Evolutionary conservation across 495 filamentous ascomycete species (phyloP).

Genomic region (Cryomyces minteri): DNA sequence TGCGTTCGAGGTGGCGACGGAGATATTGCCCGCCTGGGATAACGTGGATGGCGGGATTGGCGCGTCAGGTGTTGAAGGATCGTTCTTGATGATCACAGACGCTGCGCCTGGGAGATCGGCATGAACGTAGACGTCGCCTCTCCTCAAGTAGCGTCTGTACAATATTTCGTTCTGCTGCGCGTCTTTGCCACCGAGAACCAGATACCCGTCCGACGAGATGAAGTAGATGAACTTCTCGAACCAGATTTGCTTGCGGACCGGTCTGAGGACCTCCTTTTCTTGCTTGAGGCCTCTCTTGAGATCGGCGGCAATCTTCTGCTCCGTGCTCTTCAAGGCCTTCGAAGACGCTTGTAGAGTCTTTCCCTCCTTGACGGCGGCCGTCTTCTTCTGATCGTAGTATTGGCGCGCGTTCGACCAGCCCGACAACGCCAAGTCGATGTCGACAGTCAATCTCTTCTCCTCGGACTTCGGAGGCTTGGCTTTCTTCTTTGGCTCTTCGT

Average conservation of each 20-base stretch:
- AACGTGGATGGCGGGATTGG: constrained; percentile 84
- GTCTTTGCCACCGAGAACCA: constrained; percentile 75
- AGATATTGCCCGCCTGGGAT: constrained; percentile 71
- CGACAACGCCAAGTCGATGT: constrained; percentile 66
- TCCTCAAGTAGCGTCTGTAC: constrained; percentile 66
- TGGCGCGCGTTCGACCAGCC: constrained; percentile 78
- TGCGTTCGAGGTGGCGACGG: constrained; percentile 64
- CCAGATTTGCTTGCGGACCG: constrained; percentile 68
- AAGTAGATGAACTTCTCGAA: constrained; percentile 96
- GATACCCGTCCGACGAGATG: constrained; percentile 87
- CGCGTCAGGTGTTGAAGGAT: constrained; percentile 49
- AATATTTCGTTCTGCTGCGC: constrained; percentile 81
- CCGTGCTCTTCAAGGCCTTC: constrained; percentile 73
- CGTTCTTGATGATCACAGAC: constrained; percentile 74
- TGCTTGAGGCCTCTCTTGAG: constrained; percentile 75
- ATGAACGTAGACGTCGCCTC: constrained; percentile 81
- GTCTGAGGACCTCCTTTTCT: constrained; percentile 76
- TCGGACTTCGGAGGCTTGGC: constrained; percentile 16
- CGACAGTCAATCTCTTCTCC: constrained; percentile 43
- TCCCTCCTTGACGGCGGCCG: constrained; percentile 67
- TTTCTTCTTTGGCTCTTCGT: constrained; percentile 24
- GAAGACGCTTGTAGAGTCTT: constrained; percentile 67
- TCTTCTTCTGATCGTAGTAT: constrained; percentile 78
- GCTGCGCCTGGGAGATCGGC: constrained; percentile 77
- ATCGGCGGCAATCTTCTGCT: constrained; percentile 71